phyloP scores from a whole-genome alignment of 1,284 basidiomycete species.

The Moesziomyces sp. region DNA sequence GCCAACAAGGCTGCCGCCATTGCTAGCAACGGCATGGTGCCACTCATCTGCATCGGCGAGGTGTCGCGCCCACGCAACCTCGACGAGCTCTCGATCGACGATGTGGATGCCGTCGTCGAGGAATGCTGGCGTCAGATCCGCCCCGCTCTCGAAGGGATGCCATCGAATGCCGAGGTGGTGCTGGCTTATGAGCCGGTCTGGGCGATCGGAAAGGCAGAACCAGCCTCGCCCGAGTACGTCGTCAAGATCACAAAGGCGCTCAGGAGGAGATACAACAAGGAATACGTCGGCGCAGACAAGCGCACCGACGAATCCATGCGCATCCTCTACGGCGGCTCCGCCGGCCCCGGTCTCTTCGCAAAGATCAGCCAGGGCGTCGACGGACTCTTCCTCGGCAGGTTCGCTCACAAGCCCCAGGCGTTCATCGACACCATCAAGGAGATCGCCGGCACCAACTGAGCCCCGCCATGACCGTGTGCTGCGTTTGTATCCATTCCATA shows the following conservation, averaged over 20 bases:
- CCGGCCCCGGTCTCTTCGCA: conserved; percentile 56
- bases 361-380: conserved; percentile 61
- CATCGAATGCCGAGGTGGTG: conserved; percentile 34
- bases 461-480: too few relatives aligned
- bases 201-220: conserved; percentile 60
- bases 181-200: conserved; percentile 65
- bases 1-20: conserved; percentile 53
- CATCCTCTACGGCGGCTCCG: conserved; percentile 62
- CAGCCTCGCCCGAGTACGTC: conserved; percentile 58
- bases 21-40: conserved; percentile 46
- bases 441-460: conserved; percentile 36
- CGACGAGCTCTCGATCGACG: conserved; percentile 15
- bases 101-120: conserved; percentile 42
- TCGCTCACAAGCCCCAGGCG: conserved; percentile 58
- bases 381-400: conserved; percentile 61
- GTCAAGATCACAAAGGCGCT: conserved; percentile 60
- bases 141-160: conserved; percentile 41
- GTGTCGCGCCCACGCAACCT: conserved; percentile 37
- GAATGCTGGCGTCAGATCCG: conserved; percentile 61
- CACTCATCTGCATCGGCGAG: conserved; percentile 63
- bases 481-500: too few relatives aligned
- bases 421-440: conserved; percentile 59
- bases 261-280: conserved; percentile 34
- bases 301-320: conserved; percentile 39
- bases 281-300: conserved; percentile 33